Base-by-base conservation (phyloP, 306 rosid genomes). In the Cicer arietinum region DNA sequence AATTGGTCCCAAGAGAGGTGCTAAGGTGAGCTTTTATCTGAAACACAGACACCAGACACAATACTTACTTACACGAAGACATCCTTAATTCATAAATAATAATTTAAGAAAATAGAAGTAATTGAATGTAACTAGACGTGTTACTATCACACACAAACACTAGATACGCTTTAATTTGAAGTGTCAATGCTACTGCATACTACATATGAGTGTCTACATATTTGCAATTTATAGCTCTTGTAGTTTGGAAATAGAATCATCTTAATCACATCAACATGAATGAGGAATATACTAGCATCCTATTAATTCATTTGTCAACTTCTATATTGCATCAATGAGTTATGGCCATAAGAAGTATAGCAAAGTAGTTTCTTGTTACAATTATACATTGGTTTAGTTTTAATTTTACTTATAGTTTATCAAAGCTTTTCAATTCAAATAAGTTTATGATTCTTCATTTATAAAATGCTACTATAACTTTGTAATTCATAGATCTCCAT, bases 1-100 rank as follows among this genome's bases (percentile, higher is more conserved):
- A n/a, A 84, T 91, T 81, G 97, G 97, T 53, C 97, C 97, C 89
- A 91, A 91, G 89, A 91, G 97, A 85, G 97, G 97, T 67, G 0
- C 90, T 7, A 91, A 91, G 97, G 97, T 68, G 5, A 68, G 43
- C 39, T 22, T 22, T 22, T 2, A 2, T 22, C 30, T 22, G 30
- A 22, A 22, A 22, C 30, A 1, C 30, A 22, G 30, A 22, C 30
- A 22, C 30, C 30, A 22, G 3, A 22, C 30, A 22, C 30, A 22
- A 22, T 14, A 14, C 16, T 14, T 22, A 22, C 25, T 22, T 22
- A 22, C 2, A 22, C 2, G 25, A 1, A 1, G 2, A 2, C 25
- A 22, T 22, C 25, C 25, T 22, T 22, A 22, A 1, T 22, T 22
- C 1, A 22, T 22, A 22, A 22, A 22, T 22, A 1, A 22, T 22